Conservation (phyloP, 1,284 basidiomycete genomes). For the Ustilago shanxiensis region DNA sequence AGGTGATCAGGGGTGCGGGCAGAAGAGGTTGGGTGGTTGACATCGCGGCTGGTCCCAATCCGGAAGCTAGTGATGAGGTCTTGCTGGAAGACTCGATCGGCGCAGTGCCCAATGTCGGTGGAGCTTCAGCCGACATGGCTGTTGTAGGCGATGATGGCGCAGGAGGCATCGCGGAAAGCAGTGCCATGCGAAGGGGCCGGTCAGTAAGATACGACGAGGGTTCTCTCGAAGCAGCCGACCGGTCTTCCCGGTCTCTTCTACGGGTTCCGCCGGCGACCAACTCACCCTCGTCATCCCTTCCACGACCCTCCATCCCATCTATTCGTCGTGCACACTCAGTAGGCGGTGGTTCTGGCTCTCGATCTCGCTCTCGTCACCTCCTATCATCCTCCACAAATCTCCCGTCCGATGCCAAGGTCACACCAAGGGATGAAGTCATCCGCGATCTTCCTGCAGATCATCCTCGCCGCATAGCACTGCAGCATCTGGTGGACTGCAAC, state of each 20-base stretch:
- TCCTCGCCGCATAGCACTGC: slow-evolving; percentile 78
- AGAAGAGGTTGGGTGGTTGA: slow-evolving; percentile 96
- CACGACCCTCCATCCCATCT: slow-evolving; percentile 31
- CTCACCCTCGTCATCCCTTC: slow-evolving; percentile 5
- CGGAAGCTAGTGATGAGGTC: slow-evolving; percentile 57
- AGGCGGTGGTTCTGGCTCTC: slow-evolving; percentile 45
- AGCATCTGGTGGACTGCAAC: slow-evolving; percentile 81
- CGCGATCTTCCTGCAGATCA: slow-evolving; percentile 78
- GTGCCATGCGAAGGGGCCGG: slow-evolving; percentile 18
- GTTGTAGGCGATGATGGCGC: slow-evolving; percentile 11
- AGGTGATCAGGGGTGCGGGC: slow-evolving; percentile 88
- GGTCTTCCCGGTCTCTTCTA: slow-evolving; percentile 31
- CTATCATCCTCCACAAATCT: slow-evolving; percentile 27
- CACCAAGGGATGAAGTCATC: slow-evolving; percentile 66
- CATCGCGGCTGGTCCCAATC: slow-evolving; percentile 83
- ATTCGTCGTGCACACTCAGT: slow-evolving; percentile 48
- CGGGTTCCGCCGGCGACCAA: slow-evolving; percentile 13
- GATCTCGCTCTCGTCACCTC: slow-evolving; percentile 53
- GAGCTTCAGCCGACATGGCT: background rate
- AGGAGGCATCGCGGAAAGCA: background rate
- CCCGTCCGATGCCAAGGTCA: slow-evolving; percentile 30
- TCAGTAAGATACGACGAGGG: slow-evolving; percentile 44
- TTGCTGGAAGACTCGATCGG: slow-evolving; percentile 24
- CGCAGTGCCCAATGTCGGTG: background rate
- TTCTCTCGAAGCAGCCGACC: slow-evolving; percentile 6